Percentiles rank a stretch among this genome's conserved stretches.
Conservation (phyloP, 1,284 basidiomycete species). For the Ceraceosorus bombacis region DNA sequence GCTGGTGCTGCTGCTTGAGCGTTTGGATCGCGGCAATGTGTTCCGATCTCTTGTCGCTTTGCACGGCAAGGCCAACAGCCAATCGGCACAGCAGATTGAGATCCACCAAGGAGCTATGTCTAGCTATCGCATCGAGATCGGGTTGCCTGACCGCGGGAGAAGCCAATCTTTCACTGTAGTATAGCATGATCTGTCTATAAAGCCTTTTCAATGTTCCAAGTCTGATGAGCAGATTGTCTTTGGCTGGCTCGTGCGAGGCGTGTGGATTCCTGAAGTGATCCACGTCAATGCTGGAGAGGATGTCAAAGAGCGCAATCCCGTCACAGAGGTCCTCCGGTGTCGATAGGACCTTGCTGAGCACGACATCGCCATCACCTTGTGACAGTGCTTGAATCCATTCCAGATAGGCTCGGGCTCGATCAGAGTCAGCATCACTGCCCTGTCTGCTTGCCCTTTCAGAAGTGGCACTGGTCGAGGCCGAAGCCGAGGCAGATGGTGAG, state of each 20-base stretch:
- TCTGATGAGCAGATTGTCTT: conserved; percentile 83
- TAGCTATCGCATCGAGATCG: conserved; percentile 57
- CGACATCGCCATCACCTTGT: background rate
- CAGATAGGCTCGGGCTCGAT: conserved; percentile 1
- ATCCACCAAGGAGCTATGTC: conserved; percentile 61
- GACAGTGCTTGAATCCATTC: conserved; percentile 5
- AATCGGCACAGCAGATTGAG: conserved; percentile 70
- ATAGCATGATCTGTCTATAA: conserved; percentile 77
- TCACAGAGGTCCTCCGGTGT: conserved; percentile 28
- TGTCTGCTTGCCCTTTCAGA: background rate
- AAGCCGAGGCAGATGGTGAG: too few species aligned
- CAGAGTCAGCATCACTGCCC: background rate
- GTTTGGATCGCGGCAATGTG: conserved; percentile 77
- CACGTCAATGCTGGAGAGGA: conserved; percentile 58
- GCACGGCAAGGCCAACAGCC: conserved; percentile 84
- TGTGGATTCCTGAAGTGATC: conserved; percentile 59
- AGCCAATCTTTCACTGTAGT: conserved; percentile 47
- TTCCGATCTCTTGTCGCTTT: conserved; percentile 63
- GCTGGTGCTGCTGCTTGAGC: conserved; percentile 69
- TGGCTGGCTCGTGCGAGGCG: conserved; percentile 14
- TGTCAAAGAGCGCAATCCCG: conserved; percentile 32
- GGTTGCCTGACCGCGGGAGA: conserved; percentile 21
- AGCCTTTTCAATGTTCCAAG: conserved; percentile 73
- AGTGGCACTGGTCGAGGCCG: too few species aligned
- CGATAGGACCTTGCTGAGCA: background rate